These are phyloP conservation scores for Diaporthe sp. DNA, from an alignment of 2,329 filamentous ascomycete species.

Conservation along the genomic window DNA sequence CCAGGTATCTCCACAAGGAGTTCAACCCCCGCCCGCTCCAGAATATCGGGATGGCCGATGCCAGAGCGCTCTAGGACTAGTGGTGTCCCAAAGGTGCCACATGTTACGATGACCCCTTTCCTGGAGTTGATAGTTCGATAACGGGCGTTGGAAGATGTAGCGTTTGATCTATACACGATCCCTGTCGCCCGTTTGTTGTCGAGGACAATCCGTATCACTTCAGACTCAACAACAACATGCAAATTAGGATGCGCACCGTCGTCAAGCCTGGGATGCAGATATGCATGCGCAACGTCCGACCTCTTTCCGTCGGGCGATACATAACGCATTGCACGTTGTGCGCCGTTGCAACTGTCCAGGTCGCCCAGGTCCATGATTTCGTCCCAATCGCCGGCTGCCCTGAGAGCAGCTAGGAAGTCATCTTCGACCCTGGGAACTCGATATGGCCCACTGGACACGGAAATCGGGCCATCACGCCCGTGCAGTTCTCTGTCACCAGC, in stretches of 20 bases:
- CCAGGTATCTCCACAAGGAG: not conserved
- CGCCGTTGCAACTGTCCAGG: not conserved
- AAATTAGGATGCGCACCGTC: not conserved
- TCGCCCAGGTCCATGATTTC: not conserved
- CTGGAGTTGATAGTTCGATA: not conserved
- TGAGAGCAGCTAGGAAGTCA: not conserved
- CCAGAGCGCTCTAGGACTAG: not conserved
- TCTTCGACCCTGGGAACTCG: constrained; percentile 63
- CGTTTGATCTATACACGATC: not conserved
- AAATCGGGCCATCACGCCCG: constrained; percentile 61
- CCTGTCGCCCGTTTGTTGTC: not conserved
- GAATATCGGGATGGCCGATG: not conserved
- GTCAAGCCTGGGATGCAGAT: not conserved
- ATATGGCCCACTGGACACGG: constrained; percentile 58
- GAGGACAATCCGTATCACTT: not conserved
- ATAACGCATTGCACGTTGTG: not conserved
- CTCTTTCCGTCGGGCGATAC: not conserved
- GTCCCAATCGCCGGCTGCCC: not conserved
- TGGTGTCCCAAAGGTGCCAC: not conserved
- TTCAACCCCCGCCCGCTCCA: not conserved
- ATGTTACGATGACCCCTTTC: not conserved
- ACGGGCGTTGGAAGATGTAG: not conserved
- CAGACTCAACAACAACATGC: not conserved
- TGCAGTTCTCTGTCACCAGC: constrained; percentile 60
- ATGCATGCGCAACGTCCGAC: not conserved